Conservation (phyloP, 352 stramenopile species). For the Globisporangium cederbergense region DNA sequence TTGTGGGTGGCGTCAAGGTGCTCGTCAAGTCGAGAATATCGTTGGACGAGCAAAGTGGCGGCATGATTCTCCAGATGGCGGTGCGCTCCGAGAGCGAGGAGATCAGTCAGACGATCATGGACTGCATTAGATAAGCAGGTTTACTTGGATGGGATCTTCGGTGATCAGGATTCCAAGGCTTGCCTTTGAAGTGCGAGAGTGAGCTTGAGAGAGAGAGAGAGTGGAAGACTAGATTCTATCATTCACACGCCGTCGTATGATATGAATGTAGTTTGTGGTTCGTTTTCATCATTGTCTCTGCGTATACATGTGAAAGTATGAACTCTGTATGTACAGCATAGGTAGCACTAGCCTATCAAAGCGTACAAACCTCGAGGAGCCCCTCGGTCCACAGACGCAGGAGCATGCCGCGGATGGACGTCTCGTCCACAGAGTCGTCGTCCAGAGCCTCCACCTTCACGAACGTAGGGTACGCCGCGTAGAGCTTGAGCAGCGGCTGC, state of each 20-base stretch:
- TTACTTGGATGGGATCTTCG: not conserved
- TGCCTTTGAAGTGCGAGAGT: not conserved
- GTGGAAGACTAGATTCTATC: conserved; percentile 21
- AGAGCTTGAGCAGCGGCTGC: conserved; percentile 69
- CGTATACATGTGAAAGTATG: conserved; percentile 6
- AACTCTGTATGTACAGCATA: not conserved
- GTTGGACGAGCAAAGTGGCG: conserved; percentile 85
- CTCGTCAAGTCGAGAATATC: conserved; percentile 96
- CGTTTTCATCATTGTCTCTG: conserved; percentile 16
- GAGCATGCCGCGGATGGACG: conserved; percentile 72
- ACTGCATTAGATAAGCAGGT: conserved; percentile 92
- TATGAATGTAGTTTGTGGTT: conserved; percentile 46
- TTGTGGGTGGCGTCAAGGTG: conserved; percentile 93
- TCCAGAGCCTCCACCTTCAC: conserved; percentile 41
- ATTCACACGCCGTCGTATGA: conserved; percentile 21
- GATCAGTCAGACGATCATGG: conserved; percentile 95
- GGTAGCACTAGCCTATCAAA: not conserved
- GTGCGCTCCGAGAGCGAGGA: conserved; percentile 93
- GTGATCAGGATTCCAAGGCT: not conserved
- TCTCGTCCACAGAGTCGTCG: conserved; percentile 40
- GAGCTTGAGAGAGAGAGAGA: conserved; percentile 7
- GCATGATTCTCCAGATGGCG: conserved; percentile 95
- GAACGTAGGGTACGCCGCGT: conserved; percentile 36
- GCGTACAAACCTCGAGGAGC: conserved; percentile 39
- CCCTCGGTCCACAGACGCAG: conserved; percentile 77